A percentile compares a stretch with the other conserved stretches of the same genome.
Conservation (phyloP, 139 green algal species). For the Dunaliella sp. region DNA sequence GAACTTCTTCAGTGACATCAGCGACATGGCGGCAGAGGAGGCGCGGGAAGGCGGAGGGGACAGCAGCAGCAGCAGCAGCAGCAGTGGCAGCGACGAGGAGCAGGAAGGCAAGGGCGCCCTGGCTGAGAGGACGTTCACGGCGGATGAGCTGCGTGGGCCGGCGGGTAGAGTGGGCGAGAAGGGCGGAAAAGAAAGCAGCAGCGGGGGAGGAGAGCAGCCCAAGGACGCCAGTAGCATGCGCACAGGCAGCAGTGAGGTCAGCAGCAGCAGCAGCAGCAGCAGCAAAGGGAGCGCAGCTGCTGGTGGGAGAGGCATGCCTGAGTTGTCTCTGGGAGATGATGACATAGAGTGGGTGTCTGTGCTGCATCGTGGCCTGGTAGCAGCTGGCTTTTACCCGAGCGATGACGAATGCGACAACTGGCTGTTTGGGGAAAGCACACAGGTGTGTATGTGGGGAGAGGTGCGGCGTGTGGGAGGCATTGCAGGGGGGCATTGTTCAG, state of each 20-base stretch:
- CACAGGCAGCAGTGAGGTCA: neutral
- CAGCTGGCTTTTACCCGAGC: conserved; percentile 56
- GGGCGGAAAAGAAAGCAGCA: no score
- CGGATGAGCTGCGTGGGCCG: no score
- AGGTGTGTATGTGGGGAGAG: conserved; percentile 5
- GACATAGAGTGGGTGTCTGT: conserved; percentile 79
- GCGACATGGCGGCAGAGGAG: neutral
- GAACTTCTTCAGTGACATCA: neutral
- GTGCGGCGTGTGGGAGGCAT: no score
- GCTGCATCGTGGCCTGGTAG: conserved; percentile 58
- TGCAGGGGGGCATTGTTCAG: no score
- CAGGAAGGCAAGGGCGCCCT: no score
- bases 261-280: neutral
- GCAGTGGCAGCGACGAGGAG: neutral
- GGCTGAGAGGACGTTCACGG: no score
- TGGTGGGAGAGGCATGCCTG: conserved; percentile 21
- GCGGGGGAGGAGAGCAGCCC: no score
- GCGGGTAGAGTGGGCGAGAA: no score
- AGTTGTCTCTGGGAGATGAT: conserved; percentile 61
- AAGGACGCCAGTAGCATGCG: no score
- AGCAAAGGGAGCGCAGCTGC: conserved; percentile 35
- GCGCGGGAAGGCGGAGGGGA: neutral
- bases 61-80: neutral
- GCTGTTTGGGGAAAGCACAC: conserved; percentile 46
- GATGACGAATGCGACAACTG: conserved; percentile 41